Conservation (phyloP, 2,329 filamentous ascomycete genomes). For the Berkeleyomyces rouxiae region DNA sequence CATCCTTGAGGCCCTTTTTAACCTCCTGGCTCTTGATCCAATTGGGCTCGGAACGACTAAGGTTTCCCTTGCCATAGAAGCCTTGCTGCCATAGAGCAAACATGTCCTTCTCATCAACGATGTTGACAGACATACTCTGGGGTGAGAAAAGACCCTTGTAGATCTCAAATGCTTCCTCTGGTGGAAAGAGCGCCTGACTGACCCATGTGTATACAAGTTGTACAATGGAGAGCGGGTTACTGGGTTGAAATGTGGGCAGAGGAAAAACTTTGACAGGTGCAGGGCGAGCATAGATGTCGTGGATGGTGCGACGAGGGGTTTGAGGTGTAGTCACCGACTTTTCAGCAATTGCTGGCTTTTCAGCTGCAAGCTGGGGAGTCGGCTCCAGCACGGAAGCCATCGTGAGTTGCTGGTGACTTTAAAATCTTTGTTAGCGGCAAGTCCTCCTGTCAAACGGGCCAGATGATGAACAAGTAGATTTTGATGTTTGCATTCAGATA, state of each 20-base stretch:
- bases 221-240: conserved; percentile 77
- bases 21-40: conserved; percentile 78
- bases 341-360: background rate
- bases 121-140: conserved; percentile 65
- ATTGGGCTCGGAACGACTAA: conserved; percentile 87
- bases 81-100: conserved; percentile 86
- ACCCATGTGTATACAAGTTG: conserved; percentile 65
- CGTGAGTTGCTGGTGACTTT: conserved; percentile 6
- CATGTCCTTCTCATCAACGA: conserved; percentile 60
- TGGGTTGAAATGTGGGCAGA: conserved; percentile 74
- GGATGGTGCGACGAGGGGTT: conserved; percentile 29
- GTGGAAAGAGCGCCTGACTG: conserved; percentile 50
- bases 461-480: conserved; percentile 19
- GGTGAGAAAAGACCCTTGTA: conserved; percentile 68
- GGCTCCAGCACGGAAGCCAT: conserved; percentile 2
- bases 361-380: background rate
- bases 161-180: conserved; percentile 44
- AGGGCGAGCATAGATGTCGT: conserved; percentile 66
- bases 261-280: conserved; percentile 69
- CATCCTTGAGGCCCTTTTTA: conserved; percentile 44
- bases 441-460: background rate
- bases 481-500: conserved; percentile 49
- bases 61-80: conserved; percentile 86
- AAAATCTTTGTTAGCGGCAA: background rate
- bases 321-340: conserved; percentile 6